A percentile compares a stretch with the other conserved stretches of the same genome.
Evolutionary conservation across 2,329 filamentous ascomycete species (phyloP).

Genomic region (Alternaria hordeiaustralica): DNA sequence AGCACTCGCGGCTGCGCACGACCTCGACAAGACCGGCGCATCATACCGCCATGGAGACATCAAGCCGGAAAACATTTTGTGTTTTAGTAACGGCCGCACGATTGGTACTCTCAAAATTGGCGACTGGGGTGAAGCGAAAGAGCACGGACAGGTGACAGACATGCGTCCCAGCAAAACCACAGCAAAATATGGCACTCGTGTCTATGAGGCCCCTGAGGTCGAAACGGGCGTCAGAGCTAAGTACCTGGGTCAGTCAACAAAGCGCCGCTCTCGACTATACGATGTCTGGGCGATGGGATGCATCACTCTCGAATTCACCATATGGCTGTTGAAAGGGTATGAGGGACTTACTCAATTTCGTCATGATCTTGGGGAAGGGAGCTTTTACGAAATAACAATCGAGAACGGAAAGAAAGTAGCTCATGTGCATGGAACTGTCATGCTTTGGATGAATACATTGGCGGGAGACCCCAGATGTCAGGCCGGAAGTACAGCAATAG

Average conservation of each 20-base stretch:
- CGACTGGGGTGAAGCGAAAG: slow-evolving; percentile 23
- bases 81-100: slow-evolving; percentile 14
- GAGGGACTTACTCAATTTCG: slow-evolving; percentile 5
- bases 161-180: slow-evolving; percentile 11
- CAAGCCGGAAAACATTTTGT: slow-evolving; percentile 50
- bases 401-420: neutral
- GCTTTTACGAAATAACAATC: neutral
- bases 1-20: slow-evolving; percentile 21
- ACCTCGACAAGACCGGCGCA: slow-evolving; percentile 8
- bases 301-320: slow-evolving; percentile 27
- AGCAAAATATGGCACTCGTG: slow-evolving; percentile 14
- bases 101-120: slow-evolving; percentile 23
- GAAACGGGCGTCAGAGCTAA: neutral
- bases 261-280: slow-evolving; percentile 22
- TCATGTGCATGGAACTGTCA: neutral
- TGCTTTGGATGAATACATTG: slow-evolving; percentile 9
- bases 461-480: neutral
- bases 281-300: slow-evolving; percentile 37
- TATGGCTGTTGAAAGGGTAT: slow-evolving; percentile 27
- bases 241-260: neutral
- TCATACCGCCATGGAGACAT: slow-evolving; percentile 42
- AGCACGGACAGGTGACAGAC: slow-evolving; percentile 1
- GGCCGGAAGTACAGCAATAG: slow-evolving; percentile 1
- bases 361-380: neutral
- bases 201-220: slow-evolving; percentile 25